A percentile compares a stretch with the other conserved stretches of the same genome.
Evolutionary conservation across 495 filamentous ascomycete genomes (phyloP).

Genomic region (Daldinia loculata): DNA sequence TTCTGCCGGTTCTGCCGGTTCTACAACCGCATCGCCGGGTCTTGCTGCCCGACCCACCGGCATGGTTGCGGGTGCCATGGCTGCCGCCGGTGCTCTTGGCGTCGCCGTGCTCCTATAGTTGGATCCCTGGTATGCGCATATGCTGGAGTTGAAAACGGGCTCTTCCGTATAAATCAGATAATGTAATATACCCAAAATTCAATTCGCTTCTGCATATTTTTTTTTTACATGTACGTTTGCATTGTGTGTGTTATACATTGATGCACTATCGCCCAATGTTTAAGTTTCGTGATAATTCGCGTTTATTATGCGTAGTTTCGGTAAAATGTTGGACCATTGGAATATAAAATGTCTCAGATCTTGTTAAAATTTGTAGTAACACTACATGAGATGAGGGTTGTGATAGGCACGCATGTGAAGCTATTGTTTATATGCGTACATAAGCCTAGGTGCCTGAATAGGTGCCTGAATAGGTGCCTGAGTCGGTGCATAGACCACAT

Average conservation of each 20-base stretch:
- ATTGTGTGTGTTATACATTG: neutral
- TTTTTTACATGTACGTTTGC: too few species aligned
- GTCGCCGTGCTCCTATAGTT: slow-evolving; percentile 10
- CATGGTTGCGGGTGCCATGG: slow-evolving; percentile 26
- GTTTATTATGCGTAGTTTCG: too few species aligned
- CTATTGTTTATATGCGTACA: too few species aligned
- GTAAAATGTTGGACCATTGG: too few species aligned
- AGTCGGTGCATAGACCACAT: too few species aligned
- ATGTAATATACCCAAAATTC: neutral
- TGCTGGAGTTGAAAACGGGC: neutral
- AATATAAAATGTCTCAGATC: too few species aligned
- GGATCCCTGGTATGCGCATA: neutral
- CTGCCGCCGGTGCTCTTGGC: slow-evolving; percentile 28
- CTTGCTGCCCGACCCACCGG: slow-evolving; percentile 30
- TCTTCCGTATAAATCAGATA: neutral
- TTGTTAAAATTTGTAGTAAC: too few species aligned
- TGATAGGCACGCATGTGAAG: too few species aligned
- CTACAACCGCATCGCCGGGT: neutral
- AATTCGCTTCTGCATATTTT: neutral
- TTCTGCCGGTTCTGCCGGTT: neutral
- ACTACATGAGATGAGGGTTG: too few species aligned
- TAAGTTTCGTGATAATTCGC: too few species aligned
- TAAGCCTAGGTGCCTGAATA: too few species aligned
- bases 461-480: too few species aligned
- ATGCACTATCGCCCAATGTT: neutral